Evolutionary conservation across 2,329 filamentous ascomycete genomes (phyloP).

Genomic region (Phialophora expanda): DNA sequence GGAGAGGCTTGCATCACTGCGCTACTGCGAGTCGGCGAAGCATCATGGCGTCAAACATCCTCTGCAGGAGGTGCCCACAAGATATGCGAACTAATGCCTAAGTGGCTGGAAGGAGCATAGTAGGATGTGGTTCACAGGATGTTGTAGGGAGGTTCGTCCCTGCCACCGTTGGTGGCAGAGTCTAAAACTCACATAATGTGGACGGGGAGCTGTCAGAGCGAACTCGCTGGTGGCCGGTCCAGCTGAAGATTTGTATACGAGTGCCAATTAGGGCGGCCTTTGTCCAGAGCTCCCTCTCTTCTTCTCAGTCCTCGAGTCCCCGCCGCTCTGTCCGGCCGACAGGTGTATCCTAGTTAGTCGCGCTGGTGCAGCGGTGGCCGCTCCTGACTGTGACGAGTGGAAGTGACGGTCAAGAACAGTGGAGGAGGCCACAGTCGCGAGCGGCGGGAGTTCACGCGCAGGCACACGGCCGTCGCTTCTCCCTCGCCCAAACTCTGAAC

Average conservation of each 20-base stretch:
- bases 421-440: not conserved
- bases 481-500: conserved; percentile 3
- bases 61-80: conserved; percentile 2
- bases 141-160: conserved; percentile 27
- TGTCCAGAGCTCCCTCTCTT: not conserved
- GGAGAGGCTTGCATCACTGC: conserved; percentile 19
- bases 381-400: conserved; percentile 1
- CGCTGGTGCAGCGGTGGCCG: not conserved
- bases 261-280: not conserved
- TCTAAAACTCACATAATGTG: conserved; percentile 1
- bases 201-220: not conserved
- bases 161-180: conserved; percentile 17
- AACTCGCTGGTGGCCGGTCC: not conserved
- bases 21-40: conserved; percentile 18
- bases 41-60: conserved; percentile 30
- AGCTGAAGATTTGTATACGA: not conserved
- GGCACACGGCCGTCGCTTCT: not conserved
- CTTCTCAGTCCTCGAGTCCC: not conserved
- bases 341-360: conserved; percentile 11
- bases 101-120: conserved; percentile 12
- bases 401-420: not conserved
- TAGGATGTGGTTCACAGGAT: conserved; percentile 29
- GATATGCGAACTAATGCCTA: conserved; percentile 18
- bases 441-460: not conserved
- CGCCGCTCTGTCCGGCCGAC: conserved; percentile 3